A percentile compares a stretch with the other conserved stretches of the same genome.
phyloP scores from a whole-genome alignment of 169 alveolate species.

The Cryptosporidium muris region DNA sequence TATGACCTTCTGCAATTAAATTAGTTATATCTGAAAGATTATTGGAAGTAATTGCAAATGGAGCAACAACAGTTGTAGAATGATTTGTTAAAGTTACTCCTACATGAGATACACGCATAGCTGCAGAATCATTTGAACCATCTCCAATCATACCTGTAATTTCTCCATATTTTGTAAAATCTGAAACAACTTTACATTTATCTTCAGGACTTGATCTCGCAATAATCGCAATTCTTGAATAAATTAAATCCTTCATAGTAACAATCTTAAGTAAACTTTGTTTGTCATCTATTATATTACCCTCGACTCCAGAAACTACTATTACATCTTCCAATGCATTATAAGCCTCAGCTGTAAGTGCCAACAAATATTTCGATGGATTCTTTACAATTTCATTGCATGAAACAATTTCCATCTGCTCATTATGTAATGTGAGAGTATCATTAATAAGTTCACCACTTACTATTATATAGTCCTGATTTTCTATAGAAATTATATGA shows the following conservation, averaged over 20 bases:
- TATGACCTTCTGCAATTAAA: conserved; percentile 39
- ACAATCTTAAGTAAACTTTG: background rate
- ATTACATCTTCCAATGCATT: background rate
- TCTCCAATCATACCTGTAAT: conserved; percentile 61
- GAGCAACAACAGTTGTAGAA: background rate
- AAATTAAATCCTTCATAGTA: conserved; percentile 19
- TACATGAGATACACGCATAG: conserved; percentile 33
- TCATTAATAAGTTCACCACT: background rate
- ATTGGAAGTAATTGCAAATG: conserved; percentile 7
- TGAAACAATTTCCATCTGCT: background rate
- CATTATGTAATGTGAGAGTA: conserved; percentile 27
- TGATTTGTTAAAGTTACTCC: conserved; percentile 26
- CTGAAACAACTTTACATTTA: conserved; percentile 38
- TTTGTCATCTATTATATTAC: background rate
- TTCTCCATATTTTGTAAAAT: conserved; percentile 21
- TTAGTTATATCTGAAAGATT: conserved; percentile 13
- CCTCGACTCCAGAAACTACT: background rate
- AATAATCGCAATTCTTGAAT: conserved; percentile 10
- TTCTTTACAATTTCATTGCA: conserved; percentile 7
- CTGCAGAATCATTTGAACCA: conserved; percentile 68
- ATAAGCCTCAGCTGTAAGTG: conserved; percentile 32
- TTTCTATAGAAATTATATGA: background rate
- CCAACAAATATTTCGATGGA: conserved; percentile 1
- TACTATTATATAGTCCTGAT: background rate
- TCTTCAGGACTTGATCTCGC: conserved; percentile 43